Conservation (phyloP, 1,139 yeast species). For the Lizanozyma gosingica region DNA sequence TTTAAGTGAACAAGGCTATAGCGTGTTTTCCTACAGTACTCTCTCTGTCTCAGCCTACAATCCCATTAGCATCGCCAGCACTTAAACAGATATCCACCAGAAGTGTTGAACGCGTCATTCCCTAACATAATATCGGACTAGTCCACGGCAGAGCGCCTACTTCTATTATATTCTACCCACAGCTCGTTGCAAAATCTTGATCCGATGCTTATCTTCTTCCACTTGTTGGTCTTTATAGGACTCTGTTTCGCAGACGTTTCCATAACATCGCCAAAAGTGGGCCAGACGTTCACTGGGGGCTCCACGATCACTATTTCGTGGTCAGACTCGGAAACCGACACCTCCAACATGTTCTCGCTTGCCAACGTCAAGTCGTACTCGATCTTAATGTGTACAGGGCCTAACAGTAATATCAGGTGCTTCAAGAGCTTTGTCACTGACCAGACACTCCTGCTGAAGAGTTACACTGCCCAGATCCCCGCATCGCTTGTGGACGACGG, state of each 20-base stretch:
- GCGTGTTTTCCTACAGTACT: too few relatives aligned
- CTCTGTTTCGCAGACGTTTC: not conserved
- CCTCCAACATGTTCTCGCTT: slow-evolving; percentile 14
- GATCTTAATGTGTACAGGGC: slow-evolving; percentile 62
- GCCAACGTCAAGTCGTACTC: slow-evolving; percentile 36
- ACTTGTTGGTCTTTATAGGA: not conserved
- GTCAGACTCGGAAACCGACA: not conserved
- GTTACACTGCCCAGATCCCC: slow-evolving; percentile 34
- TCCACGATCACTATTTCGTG: not conserved
- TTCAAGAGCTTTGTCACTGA: slow-evolving; percentile 15
- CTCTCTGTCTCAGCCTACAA: too few relatives aligned
- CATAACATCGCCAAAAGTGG: not conserved
- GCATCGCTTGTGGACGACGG: slow-evolving; percentile 50
- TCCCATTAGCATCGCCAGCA: too few relatives aligned
- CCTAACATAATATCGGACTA: too few relatives aligned
- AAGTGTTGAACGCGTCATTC: too few relatives aligned
- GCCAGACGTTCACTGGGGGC: not conserved
- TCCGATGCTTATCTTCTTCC: not conserved
- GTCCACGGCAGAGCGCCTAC: too few relatives aligned
- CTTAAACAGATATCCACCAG: too few relatives aligned
- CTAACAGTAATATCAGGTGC: slow-evolving; percentile 39
- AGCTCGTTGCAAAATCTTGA: too few relatives aligned
- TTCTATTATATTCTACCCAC: too few relatives aligned
- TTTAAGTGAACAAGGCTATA: too few relatives aligned
- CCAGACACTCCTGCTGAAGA: slow-evolving; percentile 14